Percentiles rank a stretch among this genome's conserved stretches.
Conservation (phyloP, 2,329 filamentous ascomycete genomes). For the Nemania bipapillata region DNA sequence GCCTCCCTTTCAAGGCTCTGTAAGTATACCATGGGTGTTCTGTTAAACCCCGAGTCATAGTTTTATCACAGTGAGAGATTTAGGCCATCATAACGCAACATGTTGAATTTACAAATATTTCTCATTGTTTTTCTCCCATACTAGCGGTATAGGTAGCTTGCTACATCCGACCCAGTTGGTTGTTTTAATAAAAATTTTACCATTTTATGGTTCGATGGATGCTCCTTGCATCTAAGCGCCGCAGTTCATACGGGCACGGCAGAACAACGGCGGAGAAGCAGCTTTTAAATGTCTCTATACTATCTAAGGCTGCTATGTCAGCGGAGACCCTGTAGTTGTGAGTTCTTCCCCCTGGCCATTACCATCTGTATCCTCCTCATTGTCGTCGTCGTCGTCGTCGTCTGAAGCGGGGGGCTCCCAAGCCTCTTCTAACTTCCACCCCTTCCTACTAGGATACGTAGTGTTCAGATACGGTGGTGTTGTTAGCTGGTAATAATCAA, state of each 20-base stretch:
- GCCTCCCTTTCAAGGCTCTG: too few species aligned
- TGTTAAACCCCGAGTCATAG: too few species aligned
- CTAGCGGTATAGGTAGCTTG: too few species aligned
- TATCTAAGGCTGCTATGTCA: constrained; percentile 46
- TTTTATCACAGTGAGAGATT: too few species aligned
- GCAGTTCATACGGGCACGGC: constrained; percentile 38
- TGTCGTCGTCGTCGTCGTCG: constrained; percentile 70
- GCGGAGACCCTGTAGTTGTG: constrained; percentile 46
- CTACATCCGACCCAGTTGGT: constrained; percentile 11
- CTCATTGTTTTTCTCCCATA: too few species aligned
- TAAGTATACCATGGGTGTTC: too few species aligned
- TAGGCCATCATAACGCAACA: too few species aligned
- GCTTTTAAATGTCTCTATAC: constrained; percentile 26
- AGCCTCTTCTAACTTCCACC: constrained; percentile 82
- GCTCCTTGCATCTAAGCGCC: constrained; percentile 9
- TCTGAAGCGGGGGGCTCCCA: constrained; percentile 73
- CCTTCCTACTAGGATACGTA: constrained; percentile 70
- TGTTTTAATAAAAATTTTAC: constrained; percentile 30
- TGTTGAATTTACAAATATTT: too few species aligned
- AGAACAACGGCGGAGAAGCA: constrained; percentile 14
- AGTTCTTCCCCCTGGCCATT: constrained; percentile 54
- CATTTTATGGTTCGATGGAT: constrained; percentile 23
- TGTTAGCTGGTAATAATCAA: constrained; percentile 66
- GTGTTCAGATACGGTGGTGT: constrained; percentile 66
- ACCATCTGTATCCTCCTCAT: constrained; percentile 60